Evolutionary conservation across 75 land plant genomes (phyloP), one percentile per base, ranked within the genome.

Genomic region (Pseudotsuga menziesii): DNA sequence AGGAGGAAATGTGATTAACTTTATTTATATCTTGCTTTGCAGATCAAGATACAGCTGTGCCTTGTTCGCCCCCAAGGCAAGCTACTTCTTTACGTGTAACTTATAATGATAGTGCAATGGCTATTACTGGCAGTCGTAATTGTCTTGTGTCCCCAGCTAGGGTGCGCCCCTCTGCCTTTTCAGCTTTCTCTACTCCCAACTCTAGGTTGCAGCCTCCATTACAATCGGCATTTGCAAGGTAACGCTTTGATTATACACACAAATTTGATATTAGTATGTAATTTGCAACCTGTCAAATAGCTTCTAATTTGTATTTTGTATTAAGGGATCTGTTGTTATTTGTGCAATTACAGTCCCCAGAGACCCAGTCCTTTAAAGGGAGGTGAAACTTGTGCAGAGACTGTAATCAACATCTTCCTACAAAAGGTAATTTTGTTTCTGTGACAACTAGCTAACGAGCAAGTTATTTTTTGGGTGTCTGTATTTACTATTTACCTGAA

Each of bases 161-260:
- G 82, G 95, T 90, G 32, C 85, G 92, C 17, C 32, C 54, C 54
- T 48, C 54, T 48, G 54, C 54, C 54, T 48, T 89, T 58, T 58
- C 84, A 78, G 80, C 83, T 75, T 58, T 85, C 48, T 85, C 77
- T 79, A 81, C 77, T 80, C 54, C 54, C 62, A 89, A 87, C 72
- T 76, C 89, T 11, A 87, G 87, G 76, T 60, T 84, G 19, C 80
- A 66, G 26, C 82, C 90, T 25, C 92, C 88, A 61, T 83, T 95
- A 57, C 98, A 95, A 57, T 92, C 95, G 29, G 95, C 90, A 64
- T 95, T 95, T 91, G 98, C 98, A 54, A 95, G 90, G 98, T 95
- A 86, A 19, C 14, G 6, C 39, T 25, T 41, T 16, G 11, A 32
- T 77, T 36, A 36, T 79, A 48, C 9, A 48, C 9, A 9, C 12